These are phyloP conservation scores for Globisporangium camurandrum DNA, from an alignment of 352 stramenopile genomes.

Conservation along the genomic window DNA sequence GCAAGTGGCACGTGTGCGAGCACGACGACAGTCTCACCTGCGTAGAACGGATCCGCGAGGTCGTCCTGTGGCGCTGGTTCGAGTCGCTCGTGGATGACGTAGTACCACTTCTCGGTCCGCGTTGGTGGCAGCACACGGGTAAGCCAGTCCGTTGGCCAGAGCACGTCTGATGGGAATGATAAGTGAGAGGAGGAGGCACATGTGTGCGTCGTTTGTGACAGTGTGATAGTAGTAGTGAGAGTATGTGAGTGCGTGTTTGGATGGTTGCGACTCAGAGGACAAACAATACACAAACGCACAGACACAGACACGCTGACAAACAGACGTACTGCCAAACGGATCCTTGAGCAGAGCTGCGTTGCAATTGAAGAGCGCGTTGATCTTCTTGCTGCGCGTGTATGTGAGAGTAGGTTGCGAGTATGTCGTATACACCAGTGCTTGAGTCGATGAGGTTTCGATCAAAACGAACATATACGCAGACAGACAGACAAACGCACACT, in stretches of 20 bases:
- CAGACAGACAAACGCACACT: constrained; percentile 20
- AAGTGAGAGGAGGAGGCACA: neutral
- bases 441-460: too few relatives aligned
- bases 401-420: too few relatives aligned
- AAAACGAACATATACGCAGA: neutral
- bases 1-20: constrained; percentile 45
- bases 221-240: too few relatives aligned
- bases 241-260: neutral
- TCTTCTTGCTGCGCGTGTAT: constrained; percentile 21
- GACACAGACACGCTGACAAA: neutral
- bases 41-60: constrained; percentile 47
- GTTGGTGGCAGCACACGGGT: constrained; percentile 41
- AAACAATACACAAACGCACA: neutral
- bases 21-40: constrained; percentile 37
- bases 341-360: constrained; percentile 58
- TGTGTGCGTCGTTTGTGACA: too few relatives aligned
- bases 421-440: too few relatives aligned
- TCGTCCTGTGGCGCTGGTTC: constrained; percentile 54
- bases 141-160: constrained; percentile 74
- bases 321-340: constrained; percentile 46
- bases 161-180: too few relatives aligned
- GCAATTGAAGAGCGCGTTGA: constrained; percentile 59
- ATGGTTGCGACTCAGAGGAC: too few relatives aligned
- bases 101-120: constrained; percentile 55
- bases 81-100: constrained; percentile 57